Evolutionary conservation across 768 basidiomycete species (phyloP).

Genomic region (Boletus vermiculosoides): DNA sequence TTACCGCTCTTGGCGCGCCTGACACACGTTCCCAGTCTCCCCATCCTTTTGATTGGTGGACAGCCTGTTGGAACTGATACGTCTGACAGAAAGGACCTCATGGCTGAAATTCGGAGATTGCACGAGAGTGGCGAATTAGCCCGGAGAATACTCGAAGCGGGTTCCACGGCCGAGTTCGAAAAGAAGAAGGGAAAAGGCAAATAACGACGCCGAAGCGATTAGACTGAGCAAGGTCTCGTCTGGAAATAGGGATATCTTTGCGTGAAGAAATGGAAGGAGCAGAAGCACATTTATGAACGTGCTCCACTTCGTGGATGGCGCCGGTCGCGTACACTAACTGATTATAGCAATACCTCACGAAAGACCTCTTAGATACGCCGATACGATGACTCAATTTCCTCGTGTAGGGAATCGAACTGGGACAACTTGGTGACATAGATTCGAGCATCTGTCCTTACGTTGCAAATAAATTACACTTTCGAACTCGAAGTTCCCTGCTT

Average conservation of each 20-base stretch:
- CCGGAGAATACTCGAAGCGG: conserved; percentile 50
- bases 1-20: conserved; percentile 61
- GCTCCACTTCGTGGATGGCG: background rate
- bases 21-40: conserved; percentile 52
- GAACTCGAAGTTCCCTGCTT: background rate
- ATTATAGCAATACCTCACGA: conserved; percentile 4
- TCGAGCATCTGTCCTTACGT: conserved; percentile 7
- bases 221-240: conserved; percentile 8
- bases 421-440: conserved; percentile 3
- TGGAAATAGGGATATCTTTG: background rate
- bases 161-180: conserved; percentile 52
- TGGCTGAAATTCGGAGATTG: conserved; percentile 52
- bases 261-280: background rate
- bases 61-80: conserved; percentile 44
- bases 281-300: background rate
- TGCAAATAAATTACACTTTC: background rate
- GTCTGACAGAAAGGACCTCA: conserved; percentile 15
- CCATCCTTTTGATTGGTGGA: conserved; percentile 70
- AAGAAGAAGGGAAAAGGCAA: conserved; percentile 50
- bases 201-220: conserved; percentile 1
- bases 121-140: conserved; percentile 51
- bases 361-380: conserved; percentile 5
- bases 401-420: background rate
- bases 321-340: background rate
- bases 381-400: conserved; percentile 7